Evolutionary conservation across 768 basidiomycete genomes (phyloP), one percentile per base, ranked within the genome.

Genomic region (Tulasnella sp.): DNA sequence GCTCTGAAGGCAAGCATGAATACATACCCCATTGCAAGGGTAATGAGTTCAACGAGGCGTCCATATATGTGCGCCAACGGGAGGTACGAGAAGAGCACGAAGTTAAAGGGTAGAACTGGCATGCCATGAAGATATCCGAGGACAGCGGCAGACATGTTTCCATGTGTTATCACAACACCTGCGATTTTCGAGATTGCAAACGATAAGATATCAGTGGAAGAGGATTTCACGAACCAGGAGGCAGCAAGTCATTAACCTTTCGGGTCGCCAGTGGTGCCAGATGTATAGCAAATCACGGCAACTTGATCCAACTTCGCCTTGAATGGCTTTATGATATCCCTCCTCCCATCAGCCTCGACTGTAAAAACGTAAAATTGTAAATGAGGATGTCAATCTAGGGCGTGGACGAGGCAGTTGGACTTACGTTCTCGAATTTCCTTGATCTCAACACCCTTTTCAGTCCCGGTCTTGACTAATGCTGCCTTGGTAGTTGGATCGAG

Each of bases 281-380:
- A 54, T 4, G 45, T 24, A 48, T 58, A 27, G 45, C 24, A 54
- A 34, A 53, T 30, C 19, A 19, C 17, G 38, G 27, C 26, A 4
- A 95, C 66, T 44, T 82, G 75, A 54, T 88, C 78, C 4, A 82
- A 76, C 47, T 75, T 74, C 8, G 82, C 79, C 9, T 62, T 15
- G 24, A 61, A 44, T 19, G 51, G 19, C 26, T 76, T 76, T 32
- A 84, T 76, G 29, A 81, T 80, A 23, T 83, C 81, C 8, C 76
- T 79, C 65, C 78, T 79, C 24, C 92, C 92, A 43, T 83, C 76
- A 23, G 76, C 78, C 68, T 92, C 87, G 44, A 95, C 88, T 94
- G 9, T 54, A 38, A 13, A 44, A 23, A 7, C 34, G 15, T 38
- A 38, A 38, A 38, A 38, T 38, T 38, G 15, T 38, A 38, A 38